Conservation (phyloP, 495 filamentous ascomycete genomes). For the Aspergillus bertholletiae region DNA sequence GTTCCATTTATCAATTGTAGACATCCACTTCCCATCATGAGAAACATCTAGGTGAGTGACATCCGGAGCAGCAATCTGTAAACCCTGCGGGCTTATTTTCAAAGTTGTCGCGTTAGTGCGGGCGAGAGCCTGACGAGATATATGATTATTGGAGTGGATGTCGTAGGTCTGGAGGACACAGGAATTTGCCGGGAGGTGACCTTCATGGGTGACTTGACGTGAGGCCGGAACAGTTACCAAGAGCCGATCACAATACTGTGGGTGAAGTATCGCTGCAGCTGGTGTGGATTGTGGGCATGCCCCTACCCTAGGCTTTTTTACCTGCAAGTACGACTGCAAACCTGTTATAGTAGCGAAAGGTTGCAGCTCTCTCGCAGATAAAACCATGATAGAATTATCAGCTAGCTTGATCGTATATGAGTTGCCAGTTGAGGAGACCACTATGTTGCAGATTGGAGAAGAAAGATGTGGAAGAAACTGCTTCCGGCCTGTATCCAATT, state of each 20-base stretch:
- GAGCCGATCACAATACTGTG: conserved; percentile 52
- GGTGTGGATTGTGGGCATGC: neutral
- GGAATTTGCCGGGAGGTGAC: conserved; percentile 27
- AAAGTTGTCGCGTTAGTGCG: conserved; percentile 81
- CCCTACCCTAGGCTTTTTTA: conserved; percentile 6
- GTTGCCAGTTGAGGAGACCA: conserved; percentile 72
- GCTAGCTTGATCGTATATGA: conserved; percentile 80
- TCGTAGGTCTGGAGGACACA: conserved; percentile 82
- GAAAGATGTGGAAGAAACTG: conserved; percentile 86
- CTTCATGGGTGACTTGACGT: conserved; percentile 32
- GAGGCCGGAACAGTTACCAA: conserved; percentile 57
- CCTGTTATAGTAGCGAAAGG: conserved; percentile 79
- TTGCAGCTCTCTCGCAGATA: conserved; percentile 83
- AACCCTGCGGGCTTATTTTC: conserved; percentile 66
- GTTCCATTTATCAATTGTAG: conserved; percentile 85
- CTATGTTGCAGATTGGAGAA: conserved; percentile 74
- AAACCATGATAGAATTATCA: conserved; percentile 83
- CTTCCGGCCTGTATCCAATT: conserved; percentile 77
- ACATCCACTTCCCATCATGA: conserved; percentile 82
- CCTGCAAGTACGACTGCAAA: conserved; percentile 56
- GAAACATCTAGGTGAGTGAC: conserved; percentile 70
- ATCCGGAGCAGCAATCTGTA: conserved; percentile 67
- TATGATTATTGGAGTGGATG: conserved; percentile 62
- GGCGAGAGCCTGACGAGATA: conserved; percentile 81
- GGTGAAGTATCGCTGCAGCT: conserved; percentile 48